phyloP scores from a whole-genome alignment of 768 basidiomycete genomes.

The Phlebiopsis flavidoalba region DNA sequence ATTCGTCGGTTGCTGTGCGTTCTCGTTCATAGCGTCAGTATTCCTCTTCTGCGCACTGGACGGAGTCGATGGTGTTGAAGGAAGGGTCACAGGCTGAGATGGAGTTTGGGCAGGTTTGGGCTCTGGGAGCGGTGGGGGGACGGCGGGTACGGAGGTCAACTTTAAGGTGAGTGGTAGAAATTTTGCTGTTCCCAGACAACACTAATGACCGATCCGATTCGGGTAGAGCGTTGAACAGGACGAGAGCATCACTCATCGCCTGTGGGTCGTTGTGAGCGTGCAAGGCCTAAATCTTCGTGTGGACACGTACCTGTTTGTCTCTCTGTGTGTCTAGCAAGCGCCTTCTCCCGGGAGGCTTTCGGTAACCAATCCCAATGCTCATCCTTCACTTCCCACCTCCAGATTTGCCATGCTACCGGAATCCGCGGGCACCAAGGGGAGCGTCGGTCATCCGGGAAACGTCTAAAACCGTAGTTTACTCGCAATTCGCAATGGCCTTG shows the following conservation, averaged over 20 bases:
- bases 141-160: background rate
- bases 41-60: background rate
- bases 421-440: conserved; percentile 42
- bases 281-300: background rate
- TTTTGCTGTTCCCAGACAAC: background rate
- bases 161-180: background rate
- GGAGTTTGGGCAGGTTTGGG: background rate
- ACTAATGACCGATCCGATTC: conserved; percentile 37
- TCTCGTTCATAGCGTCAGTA: background rate
- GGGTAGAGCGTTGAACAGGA: conserved; percentile 52
- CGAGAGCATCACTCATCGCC: conserved; percentile 54
- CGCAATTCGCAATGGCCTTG: conserved; percentile 53
- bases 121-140: background rate
- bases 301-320: conserved; percentile 51
- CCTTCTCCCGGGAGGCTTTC: conserved; percentile 57
- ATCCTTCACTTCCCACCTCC: conserved; percentile 84
- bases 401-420: conserved; percentile 64
- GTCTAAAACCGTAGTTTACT: conserved; percentile 79
- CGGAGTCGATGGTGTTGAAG: background rate
- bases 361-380: conserved; percentile 59
- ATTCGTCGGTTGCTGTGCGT: conserved; percentile 21
- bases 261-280: conserved; percentile 20
- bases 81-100: background rate
- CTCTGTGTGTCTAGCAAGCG: conserved; percentile 55
- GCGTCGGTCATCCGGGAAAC: conserved; percentile 21